Evolutionary conservation across 345 rosid species (phyloP), one percentile per base, ranked within the genome.

Genomic region (Mallotus nudiflorus): DNA sequence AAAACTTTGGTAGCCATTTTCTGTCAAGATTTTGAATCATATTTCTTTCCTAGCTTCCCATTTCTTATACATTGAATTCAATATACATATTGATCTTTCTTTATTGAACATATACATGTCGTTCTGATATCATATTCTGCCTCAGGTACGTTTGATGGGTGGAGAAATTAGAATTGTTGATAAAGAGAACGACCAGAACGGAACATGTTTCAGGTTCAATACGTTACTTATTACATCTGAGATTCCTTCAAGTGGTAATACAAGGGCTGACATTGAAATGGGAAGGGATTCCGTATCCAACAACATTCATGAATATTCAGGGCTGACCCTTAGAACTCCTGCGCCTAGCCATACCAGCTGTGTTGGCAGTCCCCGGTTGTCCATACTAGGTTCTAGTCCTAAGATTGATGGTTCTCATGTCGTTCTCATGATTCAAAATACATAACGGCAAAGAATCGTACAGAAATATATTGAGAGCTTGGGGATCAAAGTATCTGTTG

Each of bases 141-240:
- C 19, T 16, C 76, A 90, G 98, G 98, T 91, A 18, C 84, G 88
- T 19, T 71, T 91, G 40, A 86, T 88, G 97, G 91, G 96, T 37
- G 98, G 97, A 45, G 98, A 94, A 55, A 88, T 94, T 19, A 70
- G 66, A 65, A 85, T 94, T 52, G 74, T 75, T 14, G 91, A 94
- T 27, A 90, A 88, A 73, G 82, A 74, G 35, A 74, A 62, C 19
- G 86, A 80, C 1, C 86, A 88, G 75, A 84, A 57, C 40, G 98
- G 97, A 59, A 87, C 91, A 33, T 88, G 96, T 77, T 91, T 94
- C 76, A 85, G 85, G 63, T 94, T 94, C 83, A 90, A 81, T 72
- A 81, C 83, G 25, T 78, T 85, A 59, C 78, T 89, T 8, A n/a
- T 68, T 2, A 25, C 70, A 12, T 70, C 48, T 54, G 64, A 15